Conservation (phyloP, 108 stramenopile species). For the Cyclostephanos invisitatus region DNA sequence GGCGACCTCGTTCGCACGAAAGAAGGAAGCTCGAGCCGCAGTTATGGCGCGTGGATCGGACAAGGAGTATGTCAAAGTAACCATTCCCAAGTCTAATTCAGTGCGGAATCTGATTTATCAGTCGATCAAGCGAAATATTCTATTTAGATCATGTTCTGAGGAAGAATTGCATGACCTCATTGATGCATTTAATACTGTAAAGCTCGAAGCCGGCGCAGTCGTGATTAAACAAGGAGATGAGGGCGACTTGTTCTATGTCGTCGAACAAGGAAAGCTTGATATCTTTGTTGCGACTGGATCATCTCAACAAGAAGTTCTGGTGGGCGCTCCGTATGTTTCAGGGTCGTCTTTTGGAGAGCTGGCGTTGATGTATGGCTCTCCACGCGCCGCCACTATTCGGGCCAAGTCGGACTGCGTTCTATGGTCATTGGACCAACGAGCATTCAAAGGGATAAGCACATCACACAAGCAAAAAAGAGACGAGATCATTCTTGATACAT, state of each 20-base stretch:
- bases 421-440: constrained; percentile 86
- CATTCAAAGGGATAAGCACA: constrained; percentile 74
- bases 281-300: constrained; percentile 41
- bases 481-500: constrained; percentile 67
- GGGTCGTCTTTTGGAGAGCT: constrained; percentile 79
- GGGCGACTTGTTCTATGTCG: constrained; percentile 82
- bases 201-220: constrained; percentile 42
- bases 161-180: constrained; percentile 71
- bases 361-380: constrained; percentile 83
- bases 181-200: constrained; percentile 69
- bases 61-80: constrained; percentile 43
- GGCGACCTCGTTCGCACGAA: constrained; percentile 16
- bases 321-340: constrained; percentile 57
- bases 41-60: constrained; percentile 44
- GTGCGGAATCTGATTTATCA: constrained; percentile 65
- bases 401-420: constrained; percentile 68
- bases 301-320: constrained; percentile 42
- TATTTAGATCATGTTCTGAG: constrained; percentile 64
- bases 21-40: constrained; percentile 50
- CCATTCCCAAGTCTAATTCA: constrained; percentile 60
- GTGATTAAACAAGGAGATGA: constrained; percentile 83
- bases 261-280: constrained; percentile 63
- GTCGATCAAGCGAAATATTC: constrained; percentile 68
- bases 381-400: constrained; percentile 90
- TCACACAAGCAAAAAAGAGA: constrained; percentile 71